Evolutionary conservation across 1,284 basidiomycete species (phyloP).

Genomic region (Phylloporus sp.): DNA sequence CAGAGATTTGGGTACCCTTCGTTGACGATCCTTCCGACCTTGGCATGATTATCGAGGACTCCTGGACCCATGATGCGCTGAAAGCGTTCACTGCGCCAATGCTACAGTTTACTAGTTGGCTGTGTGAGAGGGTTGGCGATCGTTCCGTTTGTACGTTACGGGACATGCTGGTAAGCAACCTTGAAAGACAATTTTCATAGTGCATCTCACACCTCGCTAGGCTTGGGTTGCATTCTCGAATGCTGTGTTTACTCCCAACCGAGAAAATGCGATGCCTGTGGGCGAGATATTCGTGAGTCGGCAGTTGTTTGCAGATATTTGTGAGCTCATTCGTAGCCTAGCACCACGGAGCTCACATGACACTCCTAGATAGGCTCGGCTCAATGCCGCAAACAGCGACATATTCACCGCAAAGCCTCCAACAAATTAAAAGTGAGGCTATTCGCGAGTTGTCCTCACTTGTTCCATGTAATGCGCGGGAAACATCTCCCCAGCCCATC

Average conservation of each 20-base stretch:
- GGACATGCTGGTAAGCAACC: conserved; percentile 81
- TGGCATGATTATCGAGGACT: conserved; percentile 78
- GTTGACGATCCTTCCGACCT: conserved; percentile 83
- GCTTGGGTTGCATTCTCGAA: conserved; percentile 95
- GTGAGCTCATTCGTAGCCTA: conserved; percentile 41
- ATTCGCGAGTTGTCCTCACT: conserved; percentile 56
- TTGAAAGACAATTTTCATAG: conserved; percentile 1
- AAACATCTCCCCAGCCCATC: conserved; percentile 41
- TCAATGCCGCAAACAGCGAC: conserved; percentile 75
- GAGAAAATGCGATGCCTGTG: conserved; percentile 48
- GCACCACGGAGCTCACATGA: conserved; percentile 91
- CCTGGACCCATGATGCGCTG: conserved; percentile 74
- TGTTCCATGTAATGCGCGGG: conserved; percentile 50
- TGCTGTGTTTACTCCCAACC: conserved; percentile 53
- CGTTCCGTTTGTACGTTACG: conserved; percentile 79
- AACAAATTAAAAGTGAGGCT: conserved; percentile 60
- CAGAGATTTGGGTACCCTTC: conserved; percentile 98
- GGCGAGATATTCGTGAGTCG: conserved; percentile 77
- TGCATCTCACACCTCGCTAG: conserved; percentile 49
- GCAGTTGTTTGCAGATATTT: conserved; percentile 6
- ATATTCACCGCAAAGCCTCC: conserved; percentile 60
- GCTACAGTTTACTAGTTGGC: conserved; percentile 87
- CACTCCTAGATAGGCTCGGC: conserved; percentile 84
- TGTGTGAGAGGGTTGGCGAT: conserved; percentile 73
- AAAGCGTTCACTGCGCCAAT: conserved; percentile 68